Percentiles rank a stretch among this genome's conserved stretches.
These are phyloP conservation scores for Tuber melanosporum DNA, from an alignment of 495 filamentous ascomycete species.

Conservation along the genomic window DNA sequence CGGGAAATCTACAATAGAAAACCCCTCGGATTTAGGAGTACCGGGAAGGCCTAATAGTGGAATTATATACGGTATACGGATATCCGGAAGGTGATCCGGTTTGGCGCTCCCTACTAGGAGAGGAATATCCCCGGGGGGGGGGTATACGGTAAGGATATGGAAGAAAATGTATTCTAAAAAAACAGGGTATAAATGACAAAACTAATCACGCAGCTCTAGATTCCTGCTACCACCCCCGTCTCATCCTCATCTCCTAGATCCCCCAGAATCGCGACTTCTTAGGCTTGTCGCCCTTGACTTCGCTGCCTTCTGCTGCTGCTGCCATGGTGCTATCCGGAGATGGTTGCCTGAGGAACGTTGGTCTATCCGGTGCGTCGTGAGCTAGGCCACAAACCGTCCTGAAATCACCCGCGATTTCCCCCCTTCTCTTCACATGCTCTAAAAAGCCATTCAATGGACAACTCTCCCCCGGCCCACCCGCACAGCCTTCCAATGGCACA, in stretches of 20 bases:
- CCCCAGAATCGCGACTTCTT: conserved; percentile 33
- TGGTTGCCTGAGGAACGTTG: conserved; percentile 48
- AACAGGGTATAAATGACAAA: not conserved
- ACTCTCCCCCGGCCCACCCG: conserved; percentile 50
- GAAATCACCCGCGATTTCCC: conserved; percentile 44
- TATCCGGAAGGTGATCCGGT: not conserved
- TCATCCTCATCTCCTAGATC: conserved; percentile 8
- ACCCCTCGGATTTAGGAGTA: not conserved
- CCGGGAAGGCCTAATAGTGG: not conserved
- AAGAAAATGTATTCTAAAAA: not conserved
- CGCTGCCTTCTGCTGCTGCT: conserved; percentile 1
- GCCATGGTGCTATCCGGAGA: conserved; percentile 4
- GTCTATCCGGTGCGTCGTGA: conserved; percentile 42
- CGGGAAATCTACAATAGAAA: not conserved
- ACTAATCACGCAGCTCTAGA: not conserved
- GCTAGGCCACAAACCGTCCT: conserved; percentile 45
- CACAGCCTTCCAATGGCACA: conserved; percentile 50
- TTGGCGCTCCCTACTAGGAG: not conserved
- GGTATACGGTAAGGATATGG: not conserved
- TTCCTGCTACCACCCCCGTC: not conserved
- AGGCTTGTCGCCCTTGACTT: conserved; percentile 9
- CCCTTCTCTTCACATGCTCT: conserved; percentile 44
- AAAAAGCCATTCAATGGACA: conserved; percentile 50
- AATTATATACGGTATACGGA: not conserved
- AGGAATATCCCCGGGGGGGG: not conserved